Conservation (phyloP, 768 basidiomycete species). For the Mycena albidolilacea region DNA sequence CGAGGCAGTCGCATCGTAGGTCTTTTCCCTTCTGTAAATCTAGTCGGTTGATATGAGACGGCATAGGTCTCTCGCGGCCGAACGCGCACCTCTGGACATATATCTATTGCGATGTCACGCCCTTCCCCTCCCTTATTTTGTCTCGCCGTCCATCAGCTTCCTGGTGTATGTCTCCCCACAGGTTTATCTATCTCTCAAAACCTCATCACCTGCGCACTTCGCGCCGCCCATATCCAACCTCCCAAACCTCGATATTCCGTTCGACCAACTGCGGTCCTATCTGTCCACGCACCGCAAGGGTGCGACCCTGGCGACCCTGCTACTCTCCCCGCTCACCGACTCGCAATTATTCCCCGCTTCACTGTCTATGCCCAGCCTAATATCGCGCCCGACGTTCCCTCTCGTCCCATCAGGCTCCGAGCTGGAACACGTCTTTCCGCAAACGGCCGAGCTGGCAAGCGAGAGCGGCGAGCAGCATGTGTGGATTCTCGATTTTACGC, state of each 20-base stretch:
- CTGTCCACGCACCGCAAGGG: conserved; percentile 63
- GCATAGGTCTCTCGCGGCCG: conserved; percentile 56
- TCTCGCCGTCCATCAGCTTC: conserved; percentile 79
- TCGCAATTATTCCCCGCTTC: conserved; percentile 59
- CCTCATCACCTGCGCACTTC: conserved; percentile 43
- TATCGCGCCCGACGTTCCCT: conserved; percentile 68
- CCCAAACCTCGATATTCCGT: conserved; percentile 67
- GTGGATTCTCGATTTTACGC: conserved; percentile 85
- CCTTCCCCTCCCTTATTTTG: conserved; percentile 81
- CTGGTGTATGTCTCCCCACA: conserved; percentile 78
- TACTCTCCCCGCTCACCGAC: conserved; percentile 53
- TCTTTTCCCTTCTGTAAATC: conserved; percentile 26
- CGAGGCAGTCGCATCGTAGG: conserved; percentile 67
- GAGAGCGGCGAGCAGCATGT: conserved; percentile 52
- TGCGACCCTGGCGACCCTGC: conserved; percentile 69
- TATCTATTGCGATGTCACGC: conserved; percentile 76
- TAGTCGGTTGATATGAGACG: conserved; percentile 21
- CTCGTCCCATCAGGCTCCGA: conserved; percentile 61
- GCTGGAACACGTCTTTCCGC: conserved; percentile 69
- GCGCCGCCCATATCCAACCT: conserved; percentile 43
- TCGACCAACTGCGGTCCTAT: conserved; percentile 61
- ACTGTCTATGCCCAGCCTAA: conserved; percentile 62
- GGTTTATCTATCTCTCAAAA: conserved; percentile 76
- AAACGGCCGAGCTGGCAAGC: conserved; percentile 50
- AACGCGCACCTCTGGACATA: conserved; percentile 76